Evolutionary conservation across 1,139 yeast genomes (phyloP), one percentile per base, ranked within the genome.

Genomic region (Hyphopichia wangnamkhiaoensis): DNA sequence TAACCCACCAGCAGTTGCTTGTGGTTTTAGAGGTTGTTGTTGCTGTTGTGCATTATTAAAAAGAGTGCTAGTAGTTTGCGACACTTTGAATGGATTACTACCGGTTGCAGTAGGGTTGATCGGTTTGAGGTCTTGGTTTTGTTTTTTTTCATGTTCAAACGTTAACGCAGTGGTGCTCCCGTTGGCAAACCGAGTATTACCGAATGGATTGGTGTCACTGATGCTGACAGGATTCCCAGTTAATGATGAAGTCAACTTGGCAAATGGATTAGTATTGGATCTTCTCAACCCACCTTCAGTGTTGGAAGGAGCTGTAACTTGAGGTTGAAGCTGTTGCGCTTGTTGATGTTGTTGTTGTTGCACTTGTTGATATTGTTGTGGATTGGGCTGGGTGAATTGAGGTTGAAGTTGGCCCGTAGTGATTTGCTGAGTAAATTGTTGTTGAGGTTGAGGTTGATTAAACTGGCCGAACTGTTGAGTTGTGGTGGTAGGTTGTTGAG

Each of bases 1-100:
- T 42, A 80, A 68, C 0, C 89, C 89, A 4, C 88, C 89, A 16
- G 86, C 84, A 2, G 88, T 82, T 3, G 76, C 70, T 50, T 79
- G 84, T 10, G 71, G 65, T 43, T 65, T 62, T 37, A 77, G 44
- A 14, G 58, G 60, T 30, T 50, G 61, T 21, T 47, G 59, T 17
- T 47, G 54, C 44, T 39, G 24, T 12, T 53, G 49, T 15, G 56
- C 65, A 27, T 50, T 49, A 38, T 63, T 49, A 45, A 71, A 71
- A 31, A 69, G 58, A 31, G 55, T 54, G 25, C 64, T 51, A 1
- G 76, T 71, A 9, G 70, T 52, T 31, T 60, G 63, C 2, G 74
- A 66, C 4, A 71, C 65, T 38, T 66, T 68, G 52, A 74, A 74
- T 2, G 79, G 79, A 43, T 74, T 74, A 18, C 63, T 61, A 5